These are phyloP conservation scores for Suillus hirtellus DNA, from an alignment of 768 basidiomycete genomes.

Conservation along the genomic window DNA sequence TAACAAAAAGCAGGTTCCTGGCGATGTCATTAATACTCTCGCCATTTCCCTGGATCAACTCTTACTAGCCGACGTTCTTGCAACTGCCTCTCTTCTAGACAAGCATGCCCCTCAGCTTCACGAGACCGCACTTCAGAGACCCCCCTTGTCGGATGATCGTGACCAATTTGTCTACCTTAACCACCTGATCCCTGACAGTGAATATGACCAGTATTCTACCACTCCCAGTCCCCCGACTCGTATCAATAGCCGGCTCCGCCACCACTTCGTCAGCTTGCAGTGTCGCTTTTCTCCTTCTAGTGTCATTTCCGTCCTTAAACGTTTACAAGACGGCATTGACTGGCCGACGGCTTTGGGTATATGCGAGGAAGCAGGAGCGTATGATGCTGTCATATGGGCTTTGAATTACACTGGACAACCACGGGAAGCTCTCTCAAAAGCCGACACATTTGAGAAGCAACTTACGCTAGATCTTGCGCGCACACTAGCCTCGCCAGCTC, in stretches of 20 bases:
- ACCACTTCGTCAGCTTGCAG: constrained; percentile 70
- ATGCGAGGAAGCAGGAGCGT: constrained; percentile 68
- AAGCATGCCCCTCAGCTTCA: constrained; percentile 68
- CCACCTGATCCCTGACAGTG: constrained; percentile 62
- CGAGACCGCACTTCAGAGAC: constrained; percentile 51
- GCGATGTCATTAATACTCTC: constrained; percentile 55
- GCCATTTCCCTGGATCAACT: constrained; percentile 64
- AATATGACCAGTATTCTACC: constrained; percentile 27
- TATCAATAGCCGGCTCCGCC: constrained; percentile 52
- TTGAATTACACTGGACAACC: constrained; percentile 64
- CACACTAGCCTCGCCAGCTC: constrained; percentile 28
- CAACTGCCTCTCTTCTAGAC: constrained; percentile 75
- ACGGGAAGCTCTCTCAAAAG: constrained; percentile 63
- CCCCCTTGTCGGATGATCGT: constrained; percentile 47
- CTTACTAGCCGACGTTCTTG: constrained; percentile 55
- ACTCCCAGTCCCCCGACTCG: constrained; percentile 38
- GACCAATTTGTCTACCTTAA: constrained; percentile 77
- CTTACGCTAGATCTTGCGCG: constrained; percentile 48
- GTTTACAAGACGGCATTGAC: constrained; percentile 53
- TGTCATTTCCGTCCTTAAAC: constrained; percentile 62
- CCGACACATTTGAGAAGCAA: constrained; percentile 56
- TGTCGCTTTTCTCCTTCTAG: constrained; percentile 66
- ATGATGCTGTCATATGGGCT: constrained; percentile 83
- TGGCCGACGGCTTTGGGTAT: constrained; percentile 53
- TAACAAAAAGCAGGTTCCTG: constrained; percentile 53